A percentile compares a stretch with the other conserved stretches of the same genome.
Evolutionary conservation across 2,329 filamentous ascomycete genomes (phyloP).

Genomic region (Sarocladiaceae sp.): DNA sequence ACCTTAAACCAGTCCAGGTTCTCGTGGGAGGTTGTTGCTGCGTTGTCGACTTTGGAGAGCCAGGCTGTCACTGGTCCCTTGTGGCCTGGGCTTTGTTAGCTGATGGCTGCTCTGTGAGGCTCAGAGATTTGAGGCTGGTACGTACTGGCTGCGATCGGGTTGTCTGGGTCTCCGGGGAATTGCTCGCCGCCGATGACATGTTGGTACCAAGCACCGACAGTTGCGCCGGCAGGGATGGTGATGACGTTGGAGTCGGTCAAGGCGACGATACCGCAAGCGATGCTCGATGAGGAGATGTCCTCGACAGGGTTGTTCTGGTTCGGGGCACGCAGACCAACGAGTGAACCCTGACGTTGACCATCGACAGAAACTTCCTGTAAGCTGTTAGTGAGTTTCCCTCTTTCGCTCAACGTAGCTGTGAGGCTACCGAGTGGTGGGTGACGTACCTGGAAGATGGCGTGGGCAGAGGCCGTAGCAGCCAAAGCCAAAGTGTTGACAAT

Average conservation of each 20-base stretch:
- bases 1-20: slow-evolving; percentile 49
- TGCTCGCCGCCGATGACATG: slow-evolving; percentile 48
- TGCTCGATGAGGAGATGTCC: slow-evolving; percentile 38
- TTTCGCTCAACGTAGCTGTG: too few relatives aligned
- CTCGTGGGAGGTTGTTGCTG: slow-evolving; percentile 32
- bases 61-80: slow-evolving; percentile 47
- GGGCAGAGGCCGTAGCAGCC: neutral
- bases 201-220: slow-evolving; percentile 46
- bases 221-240: slow-evolving; percentile 41
- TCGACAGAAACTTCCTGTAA: slow-evolving; percentile 39
- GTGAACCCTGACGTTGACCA: slow-evolving; percentile 43
- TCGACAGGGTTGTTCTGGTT: slow-evolving; percentile 47
- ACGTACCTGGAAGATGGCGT: slow-evolving; percentile 8
- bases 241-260: slow-evolving; percentile 34
- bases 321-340: slow-evolving; percentile 45
- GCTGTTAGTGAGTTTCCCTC: too few relatives aligned
- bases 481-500: neutral
- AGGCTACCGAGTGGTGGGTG: too few relatives aligned
- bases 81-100: slow-evolving; percentile 20
- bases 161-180: slow-evolving; percentile 36
- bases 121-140: neutral
- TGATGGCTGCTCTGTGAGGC: neutral
- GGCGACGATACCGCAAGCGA: slow-evolving; percentile 43
- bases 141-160: slow-evolving; percentile 39
- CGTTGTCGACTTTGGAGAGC: slow-evolving; percentile 43